Evolutionary conservation across 306 rosid genomes (phyloP).

Genomic region (Psophocarpus tetragonolobus): DNA sequence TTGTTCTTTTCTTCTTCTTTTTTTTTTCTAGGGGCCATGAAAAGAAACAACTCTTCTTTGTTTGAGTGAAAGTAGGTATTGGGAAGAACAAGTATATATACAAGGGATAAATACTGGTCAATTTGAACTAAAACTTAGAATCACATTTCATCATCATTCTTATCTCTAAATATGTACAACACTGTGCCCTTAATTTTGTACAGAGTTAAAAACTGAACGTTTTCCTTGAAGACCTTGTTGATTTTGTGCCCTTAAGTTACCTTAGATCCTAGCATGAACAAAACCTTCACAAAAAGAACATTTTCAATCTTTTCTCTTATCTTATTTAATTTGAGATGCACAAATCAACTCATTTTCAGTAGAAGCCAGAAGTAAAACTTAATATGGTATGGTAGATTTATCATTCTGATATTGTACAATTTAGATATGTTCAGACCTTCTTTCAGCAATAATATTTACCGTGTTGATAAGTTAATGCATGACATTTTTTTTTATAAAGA

Average conservation of each 20-base stretch:
- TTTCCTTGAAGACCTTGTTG: too few species aligned
- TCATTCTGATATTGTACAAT: conserved; percentile 14
- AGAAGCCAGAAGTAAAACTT: conserved; percentile 15
- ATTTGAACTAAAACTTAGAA: conserved; percentile 11
- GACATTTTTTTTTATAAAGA: neutral
- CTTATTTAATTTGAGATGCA: neutral
- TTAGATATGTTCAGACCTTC: neutral
- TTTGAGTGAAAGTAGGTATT: neutral
- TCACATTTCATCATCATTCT: neutral
- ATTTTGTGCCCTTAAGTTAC: too few species aligned
- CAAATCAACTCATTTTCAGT: conserved; percentile 4
- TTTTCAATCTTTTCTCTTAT: neutral
- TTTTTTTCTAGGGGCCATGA: neutral
- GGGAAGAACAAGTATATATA: neutral
- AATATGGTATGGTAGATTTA: conserved; percentile 20
- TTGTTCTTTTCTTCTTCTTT: neutral
- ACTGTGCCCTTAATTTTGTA: neutral
- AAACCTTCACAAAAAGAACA: neutral
- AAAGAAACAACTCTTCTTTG: conserved; percentile 3
- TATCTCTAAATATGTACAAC: too few species aligned
- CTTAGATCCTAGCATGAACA: neutral
- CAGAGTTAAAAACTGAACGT: neutral
- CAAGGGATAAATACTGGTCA: conserved; percentile 7
- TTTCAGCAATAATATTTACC: neutral
- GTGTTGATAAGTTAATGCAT: conserved; percentile 1